Conservation (phyloP, 495 filamentous ascomycete genomes). For the Lentithecium fluviatile region DNA sequence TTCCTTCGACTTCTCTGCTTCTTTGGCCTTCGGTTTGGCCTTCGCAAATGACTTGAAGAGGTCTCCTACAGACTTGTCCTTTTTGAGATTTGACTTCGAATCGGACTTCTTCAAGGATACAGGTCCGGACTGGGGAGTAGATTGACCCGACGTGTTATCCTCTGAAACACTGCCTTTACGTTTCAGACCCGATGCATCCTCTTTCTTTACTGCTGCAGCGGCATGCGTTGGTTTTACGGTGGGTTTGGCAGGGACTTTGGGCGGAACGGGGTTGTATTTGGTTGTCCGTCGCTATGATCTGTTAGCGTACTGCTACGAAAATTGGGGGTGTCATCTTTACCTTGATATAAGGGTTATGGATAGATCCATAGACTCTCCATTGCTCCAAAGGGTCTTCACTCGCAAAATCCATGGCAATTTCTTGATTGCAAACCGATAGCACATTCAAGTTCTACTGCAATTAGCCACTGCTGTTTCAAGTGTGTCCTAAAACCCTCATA, state of each 20-base stretch:
- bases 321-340: slow-evolving; percentile 36
- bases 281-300: slow-evolving; percentile 51
- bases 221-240: slow-evolving; percentile 6
- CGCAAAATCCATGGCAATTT: slow-evolving; percentile 53
- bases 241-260: slow-evolving; percentile 15
- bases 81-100: slow-evolving; percentile 54
- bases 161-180: slow-evolving; percentile 23
- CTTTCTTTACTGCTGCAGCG: slow-evolving; percentile 8
- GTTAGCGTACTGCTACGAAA: slow-evolving; percentile 3
- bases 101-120: slow-evolving; percentile 35
- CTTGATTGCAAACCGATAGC: slow-evolving; percentile 65
- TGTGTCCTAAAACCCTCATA: slow-evolving; percentile 28
- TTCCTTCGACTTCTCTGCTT: slow-evolving; percentile 39
- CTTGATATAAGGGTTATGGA: slow-evolving; percentile 65
- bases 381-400: slow-evolving; percentile 63
- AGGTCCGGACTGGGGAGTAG: slow-evolving; percentile 32
- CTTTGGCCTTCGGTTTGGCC: slow-evolving; percentile 57
- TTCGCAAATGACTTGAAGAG: slow-evolving; percentile 87
- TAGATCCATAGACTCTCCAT: slow-evolving; percentile 65
- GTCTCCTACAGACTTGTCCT: slow-evolving; percentile 54
- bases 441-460: slow-evolving; percentile 57
- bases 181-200: slow-evolving; percentile 3
- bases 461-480: slow-evolving; percentile 41
- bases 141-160: slow-evolving; percentile 20
- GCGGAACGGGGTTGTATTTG: slow-evolving; percentile 22